Conservation (phyloP, 768 basidiomycete genomes). For the Suillus spraguei region DNA sequence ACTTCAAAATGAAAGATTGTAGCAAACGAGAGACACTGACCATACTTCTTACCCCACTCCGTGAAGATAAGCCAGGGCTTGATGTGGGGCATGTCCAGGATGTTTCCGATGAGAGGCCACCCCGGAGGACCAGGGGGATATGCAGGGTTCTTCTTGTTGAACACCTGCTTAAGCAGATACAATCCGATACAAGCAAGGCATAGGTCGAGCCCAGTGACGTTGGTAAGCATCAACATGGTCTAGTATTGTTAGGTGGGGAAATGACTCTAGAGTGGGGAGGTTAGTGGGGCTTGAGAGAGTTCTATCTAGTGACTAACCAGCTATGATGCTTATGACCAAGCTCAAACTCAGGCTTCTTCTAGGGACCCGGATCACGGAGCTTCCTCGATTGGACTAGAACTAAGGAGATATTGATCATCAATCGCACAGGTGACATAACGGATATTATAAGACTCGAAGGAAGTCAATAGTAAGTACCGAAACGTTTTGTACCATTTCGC, state of each 20-base stretch:
- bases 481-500: no score
- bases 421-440: no score
- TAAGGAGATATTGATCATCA: no score
- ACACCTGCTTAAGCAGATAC: conserved; percentile 27
- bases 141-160: conserved; percentile 24
- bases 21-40: conserved; percentile 22
- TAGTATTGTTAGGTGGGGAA: background rate
- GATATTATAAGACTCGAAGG: no score
- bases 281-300: background rate
- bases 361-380: no score
- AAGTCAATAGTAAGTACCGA: no score
- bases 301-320: background rate
- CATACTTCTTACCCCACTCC: conserved; percentile 48
- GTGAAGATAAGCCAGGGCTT: conserved; percentile 49
- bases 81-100: conserved; percentile 49
- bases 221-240: conserved; percentile 21
- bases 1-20: background rate
- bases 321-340: background rate
- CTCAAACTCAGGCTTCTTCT: background rate
- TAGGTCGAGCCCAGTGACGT: conserved; percentile 32
- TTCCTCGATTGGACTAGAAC: no score
- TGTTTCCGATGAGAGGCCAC: conserved; percentile 48
- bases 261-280: background rate
- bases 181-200: conserved; percentile 32
- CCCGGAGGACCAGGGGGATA: conserved; percentile 51